These are phyloP conservation scores for Aegilops speltoides DNA, from an alignment of 176 grass and related monocot species.

Conservation along the genomic window DNA sequence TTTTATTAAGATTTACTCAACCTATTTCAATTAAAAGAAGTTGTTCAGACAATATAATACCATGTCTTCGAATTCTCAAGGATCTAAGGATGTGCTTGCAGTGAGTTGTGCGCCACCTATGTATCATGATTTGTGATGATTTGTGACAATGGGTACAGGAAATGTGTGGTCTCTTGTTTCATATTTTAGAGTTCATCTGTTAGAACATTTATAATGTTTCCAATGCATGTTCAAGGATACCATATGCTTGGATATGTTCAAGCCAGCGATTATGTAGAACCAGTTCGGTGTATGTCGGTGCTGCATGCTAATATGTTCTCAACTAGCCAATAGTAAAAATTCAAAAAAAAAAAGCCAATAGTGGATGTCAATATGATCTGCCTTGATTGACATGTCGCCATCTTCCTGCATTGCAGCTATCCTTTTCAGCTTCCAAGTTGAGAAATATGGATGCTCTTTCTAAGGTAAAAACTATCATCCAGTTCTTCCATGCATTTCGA, in stretches of 20 bases:
- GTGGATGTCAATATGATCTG: slow-evolving; percentile 12
- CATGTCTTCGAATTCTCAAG: not conserved
- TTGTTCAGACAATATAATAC: not conserved
- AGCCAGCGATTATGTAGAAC: not conserved
- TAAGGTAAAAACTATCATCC: slow-evolving; percentile 51
- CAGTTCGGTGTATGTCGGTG: not conserved
- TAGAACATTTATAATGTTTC: slow-evolving; percentile 3
- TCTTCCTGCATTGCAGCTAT: slow-evolving; percentile 57
- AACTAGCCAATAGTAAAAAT: slow-evolving; percentile 2
- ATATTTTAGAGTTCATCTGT: not conserved
- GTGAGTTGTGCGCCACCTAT: not conserved
- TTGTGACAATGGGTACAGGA: not conserved
- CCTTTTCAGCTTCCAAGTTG: slow-evolving; percentile 78
- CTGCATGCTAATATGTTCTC: not conserved
- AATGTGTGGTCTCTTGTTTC: not conserved
- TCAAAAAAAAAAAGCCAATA: not conserved
- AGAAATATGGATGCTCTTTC: slow-evolving; percentile 72
- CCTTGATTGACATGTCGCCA: slow-evolving; percentile 12
- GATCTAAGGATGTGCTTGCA: not conserved
- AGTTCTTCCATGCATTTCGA: slow-evolving; percentile 1
- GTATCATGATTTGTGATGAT: not conserved
- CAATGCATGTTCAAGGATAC: not conserved
- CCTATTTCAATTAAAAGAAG: not conserved
- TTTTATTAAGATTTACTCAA: not conserved
- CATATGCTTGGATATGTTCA: not conserved